Evolutionary conservation across 352 stramenopile species (phyloP).

Genomic region (Lagenidium giganteum): DNA sequence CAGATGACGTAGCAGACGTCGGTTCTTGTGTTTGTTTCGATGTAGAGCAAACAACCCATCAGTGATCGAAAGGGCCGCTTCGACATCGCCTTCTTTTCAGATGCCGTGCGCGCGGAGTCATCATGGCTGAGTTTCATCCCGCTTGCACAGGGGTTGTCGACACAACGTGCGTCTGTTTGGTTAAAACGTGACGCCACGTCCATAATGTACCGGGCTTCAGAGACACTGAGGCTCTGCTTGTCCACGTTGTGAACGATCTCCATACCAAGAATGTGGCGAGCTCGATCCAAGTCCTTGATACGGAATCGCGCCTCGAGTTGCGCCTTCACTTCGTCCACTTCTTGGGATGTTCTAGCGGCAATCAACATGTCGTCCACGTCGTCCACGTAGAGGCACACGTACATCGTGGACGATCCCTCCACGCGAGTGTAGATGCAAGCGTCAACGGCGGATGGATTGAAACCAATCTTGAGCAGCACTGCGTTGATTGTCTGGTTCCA

Average conservation of each 20-base stretch:
- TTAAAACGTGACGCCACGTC: slow-evolving; percentile 5
- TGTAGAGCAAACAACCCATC: slow-evolving; percentile 1
- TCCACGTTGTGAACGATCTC: slow-evolving; percentile 3
- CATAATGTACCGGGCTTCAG: neutral
- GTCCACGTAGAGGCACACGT: slow-evolving; percentile 7
- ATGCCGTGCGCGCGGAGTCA: neutral
- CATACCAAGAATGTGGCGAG: slow-evolving; percentile 9
- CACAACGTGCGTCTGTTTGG: neutral
- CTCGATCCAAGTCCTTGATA: slow-evolving; percentile 12
- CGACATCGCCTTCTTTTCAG: neutral
- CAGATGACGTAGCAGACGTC: slow-evolving; percentile 2
- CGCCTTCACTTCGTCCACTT: neutral
- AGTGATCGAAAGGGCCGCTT: slow-evolving; percentile 2
- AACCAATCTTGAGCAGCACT: neutral
- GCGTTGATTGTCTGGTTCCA: slow-evolving; percentile 4
- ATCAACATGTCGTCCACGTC: slow-evolving; percentile 7
- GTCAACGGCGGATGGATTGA: neutral
- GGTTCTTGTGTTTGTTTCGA: neutral
- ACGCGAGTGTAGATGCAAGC: neutral
- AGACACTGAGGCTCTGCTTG: no score
- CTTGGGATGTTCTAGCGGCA: neutral
- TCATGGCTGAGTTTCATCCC: neutral
- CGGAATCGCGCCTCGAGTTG: slow-evolving; percentile 3
- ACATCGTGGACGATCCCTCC: neutral
- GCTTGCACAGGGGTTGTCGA: neutral